Evolutionary conservation across 192 early-diverging fungal species (phyloP).

Genomic region (Umbelopsis sp.): DNA sequence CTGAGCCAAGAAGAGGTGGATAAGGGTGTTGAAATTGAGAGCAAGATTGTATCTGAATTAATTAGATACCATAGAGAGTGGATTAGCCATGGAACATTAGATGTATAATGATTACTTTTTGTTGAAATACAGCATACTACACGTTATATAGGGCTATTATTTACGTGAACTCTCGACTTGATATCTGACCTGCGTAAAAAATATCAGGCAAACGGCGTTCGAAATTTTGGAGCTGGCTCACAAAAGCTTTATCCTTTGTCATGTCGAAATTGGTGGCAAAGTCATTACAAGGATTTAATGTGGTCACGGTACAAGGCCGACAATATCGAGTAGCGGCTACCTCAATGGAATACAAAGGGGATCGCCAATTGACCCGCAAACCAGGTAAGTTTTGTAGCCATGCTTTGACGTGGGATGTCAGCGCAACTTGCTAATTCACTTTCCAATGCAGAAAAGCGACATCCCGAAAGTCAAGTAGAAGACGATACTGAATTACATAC

Average conservation of each 20-base stretch:
- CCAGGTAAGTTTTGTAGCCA: neutral
- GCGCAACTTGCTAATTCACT: neutral
- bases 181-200: neutral
- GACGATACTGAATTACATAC: constrained; percentile 1
- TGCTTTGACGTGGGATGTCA: neutral
- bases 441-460: constrained; percentile 11
- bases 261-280: constrained; percentile 20
- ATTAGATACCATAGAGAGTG: constrained; percentile 65
- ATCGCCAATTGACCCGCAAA: neutral
- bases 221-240: neutral
- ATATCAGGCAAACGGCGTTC: neutral
- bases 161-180: neutral
- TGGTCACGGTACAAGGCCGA: constrained; percentile 22
- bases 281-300: constrained; percentile 24
- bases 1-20: constrained; percentile 55
- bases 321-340: constrained; percentile 25
- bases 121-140: neutral
- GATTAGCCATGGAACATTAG: constrained; percentile 42
- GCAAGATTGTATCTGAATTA: constrained; percentile 70
- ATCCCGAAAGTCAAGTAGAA: constrained; percentile 13
- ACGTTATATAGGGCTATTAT: neutral
- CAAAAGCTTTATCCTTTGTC: neutral
- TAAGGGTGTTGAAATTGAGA: constrained; percentile 68
- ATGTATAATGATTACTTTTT: neutral
- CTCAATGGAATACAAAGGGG: constrained; percentile 6